Evolutionary conservation across 78 protist genomes (phyloP), one percentile per base, ranked within the genome.

Genomic region (Protostelium mycophagum): DNA sequence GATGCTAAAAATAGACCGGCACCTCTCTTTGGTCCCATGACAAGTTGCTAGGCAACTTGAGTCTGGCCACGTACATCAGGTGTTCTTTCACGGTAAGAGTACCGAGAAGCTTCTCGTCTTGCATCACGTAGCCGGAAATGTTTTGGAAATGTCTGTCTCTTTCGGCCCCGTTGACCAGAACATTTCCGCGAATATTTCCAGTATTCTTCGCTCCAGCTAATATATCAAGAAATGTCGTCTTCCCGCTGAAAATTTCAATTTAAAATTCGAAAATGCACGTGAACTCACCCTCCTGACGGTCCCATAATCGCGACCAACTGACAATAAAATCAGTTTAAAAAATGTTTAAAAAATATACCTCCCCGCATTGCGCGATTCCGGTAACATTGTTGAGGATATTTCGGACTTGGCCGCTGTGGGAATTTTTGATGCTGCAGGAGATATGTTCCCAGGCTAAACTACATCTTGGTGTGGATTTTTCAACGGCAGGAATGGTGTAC

Each of bases 81-180:
- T 91, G 88, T 51, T 96, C 98, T 34, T 39, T 51, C 63, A 95
- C 96, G 9, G 98, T 95, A 0, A 95, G 37, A 1, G 95, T 87
- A 37, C 95, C 95, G 83, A 93, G 83, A 87, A 93, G 83, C 29
- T 93, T 85, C 63, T 96, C 98, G n/a, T 96, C 97, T 84, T 96
- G 98, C 34, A 88, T 86, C 34, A 96, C 98, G 88, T 94, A 96
- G 84, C 92, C 98, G 35, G 88, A 35, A 25, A 93, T 88, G 63
- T 95, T 89, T 51, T 88, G 94, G 63, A 96, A 86, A 73, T 84
- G 89, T 28, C 83, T 51, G 28, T 84, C 83, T 34, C 86, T 83
- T 10, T 88, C 90, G 1, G 38, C 84, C 36, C 95, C 95, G 88
- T 93, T 93, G 35, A 93, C 84, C 85, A 93, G 36, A 9, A 93